Conservation (phyloP, 345 rosid genomes). For the Pistacia atlantica region DNA sequence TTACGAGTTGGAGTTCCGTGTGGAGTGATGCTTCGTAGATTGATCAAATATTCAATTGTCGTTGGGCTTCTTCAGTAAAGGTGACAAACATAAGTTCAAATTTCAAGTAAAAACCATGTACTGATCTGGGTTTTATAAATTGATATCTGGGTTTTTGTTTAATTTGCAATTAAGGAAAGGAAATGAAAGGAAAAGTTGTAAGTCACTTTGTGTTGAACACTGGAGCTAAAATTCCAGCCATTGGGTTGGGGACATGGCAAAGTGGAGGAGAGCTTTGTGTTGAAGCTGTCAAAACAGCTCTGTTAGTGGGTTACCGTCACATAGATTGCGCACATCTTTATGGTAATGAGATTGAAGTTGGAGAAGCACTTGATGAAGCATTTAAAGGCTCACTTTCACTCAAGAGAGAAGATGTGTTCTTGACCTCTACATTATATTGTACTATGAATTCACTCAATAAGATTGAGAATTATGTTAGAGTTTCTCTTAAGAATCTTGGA, state of each 20-base stretch:
- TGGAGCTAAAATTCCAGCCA: constrained; percentile 61
- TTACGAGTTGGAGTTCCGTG: no score
- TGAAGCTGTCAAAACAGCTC: constrained; percentile 56
- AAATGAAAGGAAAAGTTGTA: constrained; percentile 52
- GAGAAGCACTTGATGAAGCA: constrained; percentile 56
- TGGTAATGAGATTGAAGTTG: constrained; percentile 65
- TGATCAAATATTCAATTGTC: no score
- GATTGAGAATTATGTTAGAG: constrained; percentile 65
- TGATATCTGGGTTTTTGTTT: no score
- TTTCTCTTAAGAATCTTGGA: constrained; percentile 60
- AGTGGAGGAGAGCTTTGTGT: constrained; percentile 61
- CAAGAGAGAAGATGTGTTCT: constrained; percentile 57
- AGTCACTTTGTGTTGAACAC: constrained; percentile 52
- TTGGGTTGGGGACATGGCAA: constrained; percentile 73
- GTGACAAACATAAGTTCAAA: no score
- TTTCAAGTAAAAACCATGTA: no score
- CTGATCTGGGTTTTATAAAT: no score
- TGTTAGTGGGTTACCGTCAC: constrained; percentile 59
- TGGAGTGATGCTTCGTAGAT: no score
- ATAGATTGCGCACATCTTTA: constrained; percentile 69
- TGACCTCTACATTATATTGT: constrained; percentile 64
- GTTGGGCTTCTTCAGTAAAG: no score
- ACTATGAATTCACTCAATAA: constrained; percentile 65
- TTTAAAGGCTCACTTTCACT: constrained; percentile 36
- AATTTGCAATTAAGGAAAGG: neutral